A percentile compares a stretch with the other conserved stretches of the same genome.
These are phyloP conservation scores for Trichoderma harzianum DNA, from an alignment of 2,329 filamentous ascomycete genomes.

Conservation along the genomic window DNA sequence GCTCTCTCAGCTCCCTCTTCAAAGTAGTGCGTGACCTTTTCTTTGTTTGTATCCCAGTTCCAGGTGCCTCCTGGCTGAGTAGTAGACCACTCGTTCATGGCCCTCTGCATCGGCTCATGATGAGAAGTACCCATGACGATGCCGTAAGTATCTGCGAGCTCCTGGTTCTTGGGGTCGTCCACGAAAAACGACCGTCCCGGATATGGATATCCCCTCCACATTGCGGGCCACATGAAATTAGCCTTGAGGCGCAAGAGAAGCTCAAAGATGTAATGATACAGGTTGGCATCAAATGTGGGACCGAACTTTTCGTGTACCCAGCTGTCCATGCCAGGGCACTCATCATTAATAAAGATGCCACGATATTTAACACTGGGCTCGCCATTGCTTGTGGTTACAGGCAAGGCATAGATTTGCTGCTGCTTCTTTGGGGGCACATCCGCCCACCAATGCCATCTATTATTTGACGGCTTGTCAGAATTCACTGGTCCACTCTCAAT, in stretches of 20 bases:
- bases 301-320: constrained; percentile 52
- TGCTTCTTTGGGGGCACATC: constrained; percentile 51
- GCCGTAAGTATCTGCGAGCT: constrained; percentile 59
- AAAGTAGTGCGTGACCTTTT: constrained; percentile 56
- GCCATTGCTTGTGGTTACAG: constrained; percentile 31
- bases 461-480: not conserved
- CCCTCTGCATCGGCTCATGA: constrained; percentile 63
- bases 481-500: not conserved
- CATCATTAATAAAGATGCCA: constrained; percentile 61
- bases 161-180: constrained; percentile 57
- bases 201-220: constrained; percentile 53
- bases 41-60: constrained; percentile 57
- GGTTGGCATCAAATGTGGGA: constrained; percentile 50
- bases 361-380: constrained; percentile 57
- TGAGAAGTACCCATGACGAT: constrained; percentile 64
- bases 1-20: constrained; percentile 52
- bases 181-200: constrained; percentile 57
- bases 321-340: constrained; percentile 44
- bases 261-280: constrained; percentile 62
- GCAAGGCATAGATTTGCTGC: constrained; percentile 46
- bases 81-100: constrained; percentile 47
- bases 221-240: constrained; percentile 66
- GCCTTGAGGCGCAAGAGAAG: constrained; percentile 56
- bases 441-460: constrained; percentile 57
- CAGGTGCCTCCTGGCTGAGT: constrained; percentile 48